A percentile compares a stretch with the other conserved stretches of the same genome.
Conservation (phyloP, 2,329 filamentous ascomycete species). For the Pestalotiopsis sp. region DNA sequence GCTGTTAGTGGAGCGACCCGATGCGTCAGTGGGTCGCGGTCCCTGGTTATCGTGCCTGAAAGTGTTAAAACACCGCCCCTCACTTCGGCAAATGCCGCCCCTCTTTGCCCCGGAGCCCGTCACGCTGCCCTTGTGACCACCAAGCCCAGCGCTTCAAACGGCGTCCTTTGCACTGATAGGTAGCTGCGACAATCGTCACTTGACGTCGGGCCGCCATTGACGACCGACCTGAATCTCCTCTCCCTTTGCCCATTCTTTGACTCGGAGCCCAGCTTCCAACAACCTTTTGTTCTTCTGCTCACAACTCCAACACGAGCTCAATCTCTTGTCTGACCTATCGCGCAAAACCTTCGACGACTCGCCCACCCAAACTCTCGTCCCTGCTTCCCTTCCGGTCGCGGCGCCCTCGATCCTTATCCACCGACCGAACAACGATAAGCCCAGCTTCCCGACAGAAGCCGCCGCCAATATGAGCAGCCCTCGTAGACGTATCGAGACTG, state of each 20-base stretch:
- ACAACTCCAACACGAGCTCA: background rate
- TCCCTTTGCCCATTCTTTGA: background rate
- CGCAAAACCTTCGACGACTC: background rate
- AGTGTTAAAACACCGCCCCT: background rate
- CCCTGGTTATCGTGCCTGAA: background rate
- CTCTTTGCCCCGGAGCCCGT: background rate
- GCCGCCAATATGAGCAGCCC: slow-evolving; percentile 33
- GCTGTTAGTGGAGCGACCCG: background rate
- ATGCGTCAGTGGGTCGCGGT: background rate
- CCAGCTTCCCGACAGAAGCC: background rate
- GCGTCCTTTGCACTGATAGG: background rate
- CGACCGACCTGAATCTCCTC: background rate
- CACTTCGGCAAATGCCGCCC: background rate
- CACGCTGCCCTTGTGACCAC: background rate
- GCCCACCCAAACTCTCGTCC: background rate
- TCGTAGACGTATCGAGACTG: slow-evolving; percentile 35
- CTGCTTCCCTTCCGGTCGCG: background rate
- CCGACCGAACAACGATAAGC: background rate
- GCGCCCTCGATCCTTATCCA: background rate
- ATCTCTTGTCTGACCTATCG: background rate
- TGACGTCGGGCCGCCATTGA: slow-evolving; percentile 12
- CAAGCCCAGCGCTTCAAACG: background rate
- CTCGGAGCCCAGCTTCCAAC: background rate
- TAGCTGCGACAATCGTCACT: slow-evolving; percentile 4
- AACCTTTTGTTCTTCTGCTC: background rate